A percentile compares a stretch with the other conserved stretches of the same genome.
phyloP scores from a whole-genome alignment of 73 alveolate species.

The Paramecium octaurelia region DNA sequence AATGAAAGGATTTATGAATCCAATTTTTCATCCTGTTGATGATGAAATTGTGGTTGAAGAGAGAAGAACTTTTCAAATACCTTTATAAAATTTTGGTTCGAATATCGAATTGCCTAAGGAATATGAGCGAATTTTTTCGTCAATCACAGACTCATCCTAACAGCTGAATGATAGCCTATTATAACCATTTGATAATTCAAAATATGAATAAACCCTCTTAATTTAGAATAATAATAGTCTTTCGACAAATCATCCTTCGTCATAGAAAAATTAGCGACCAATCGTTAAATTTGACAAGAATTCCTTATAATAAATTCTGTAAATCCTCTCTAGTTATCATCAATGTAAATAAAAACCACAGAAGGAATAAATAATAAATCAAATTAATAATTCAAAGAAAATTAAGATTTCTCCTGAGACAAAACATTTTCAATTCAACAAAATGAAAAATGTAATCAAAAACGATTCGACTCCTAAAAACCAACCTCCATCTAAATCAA shows the following conservation, averaged over 20 bases:
- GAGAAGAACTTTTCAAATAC: background rate
- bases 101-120: background rate
- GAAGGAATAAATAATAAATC: background rate
- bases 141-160: background rate
- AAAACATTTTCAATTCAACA: background rate
- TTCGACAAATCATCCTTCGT: background rate
- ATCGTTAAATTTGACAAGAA: background rate
- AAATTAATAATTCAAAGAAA: background rate
- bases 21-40: background rate
- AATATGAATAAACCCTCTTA: background rate
- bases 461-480: background rate
- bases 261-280: background rate
- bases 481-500: background rate
- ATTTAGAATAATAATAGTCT: background rate
- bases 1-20: constrained; percentile 27
- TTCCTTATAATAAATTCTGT: background rate
- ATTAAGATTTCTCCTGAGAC: background rate
- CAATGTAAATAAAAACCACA: background rate
- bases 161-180: background rate
- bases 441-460: background rate
- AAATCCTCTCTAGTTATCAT: background rate
- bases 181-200: background rate
- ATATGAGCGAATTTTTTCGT: background rate
- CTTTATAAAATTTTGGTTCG: background rate
- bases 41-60: background rate